Evolutionary conservation across 2,329 filamentous ascomycete genomes (phyloP).

Genomic region (Fusarium xylarioides): DNA sequence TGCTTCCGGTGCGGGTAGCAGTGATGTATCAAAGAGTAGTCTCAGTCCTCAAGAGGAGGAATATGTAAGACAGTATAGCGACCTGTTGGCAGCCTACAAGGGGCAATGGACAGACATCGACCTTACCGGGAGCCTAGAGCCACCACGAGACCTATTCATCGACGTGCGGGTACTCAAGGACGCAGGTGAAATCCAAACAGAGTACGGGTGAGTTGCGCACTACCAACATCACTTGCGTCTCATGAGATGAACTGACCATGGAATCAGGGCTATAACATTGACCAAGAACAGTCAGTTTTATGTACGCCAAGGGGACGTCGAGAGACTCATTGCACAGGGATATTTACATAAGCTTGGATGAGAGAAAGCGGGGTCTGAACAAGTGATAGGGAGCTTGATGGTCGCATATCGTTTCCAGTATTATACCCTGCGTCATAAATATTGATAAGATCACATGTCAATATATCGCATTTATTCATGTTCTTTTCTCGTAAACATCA

Average conservation of each 20-base stretch:
- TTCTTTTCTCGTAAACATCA: neutral
- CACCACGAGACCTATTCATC: conserved; percentile 94
- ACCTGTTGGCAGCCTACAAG: conserved; percentile 94
- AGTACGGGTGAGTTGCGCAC: conserved; percentile 82
- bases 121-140: conserved; percentile 90
- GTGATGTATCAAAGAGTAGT: conserved; percentile 70
- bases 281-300: conserved; percentile 99
- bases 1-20: conserved; percentile 42
- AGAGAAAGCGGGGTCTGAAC: conserved; percentile 44
- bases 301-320: conserved; percentile 94
- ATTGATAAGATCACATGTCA: conserved; percentile 15
- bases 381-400: neutral
- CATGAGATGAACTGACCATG: conserved; percentile 26
- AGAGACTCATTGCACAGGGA: conserved; percentile 91
- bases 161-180: conserved; percentile 96
- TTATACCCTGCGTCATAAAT: conserved; percentile 27
- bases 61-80: conserved; percentile 90
- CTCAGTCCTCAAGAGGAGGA: conserved; percentile 96
- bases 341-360: conserved; percentile 91
- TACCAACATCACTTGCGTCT: neutral
- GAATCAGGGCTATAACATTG: conserved; percentile 83
- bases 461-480: neutral
- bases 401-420: conserved; percentile 7
- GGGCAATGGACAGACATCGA: conserved; percentile 99
- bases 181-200: conserved; percentile 97